These are phyloP conservation scores for Neurospora terricola DNA, from an alignment of 495 filamentous ascomycete genomes.

Conservation along the genomic window DNA sequence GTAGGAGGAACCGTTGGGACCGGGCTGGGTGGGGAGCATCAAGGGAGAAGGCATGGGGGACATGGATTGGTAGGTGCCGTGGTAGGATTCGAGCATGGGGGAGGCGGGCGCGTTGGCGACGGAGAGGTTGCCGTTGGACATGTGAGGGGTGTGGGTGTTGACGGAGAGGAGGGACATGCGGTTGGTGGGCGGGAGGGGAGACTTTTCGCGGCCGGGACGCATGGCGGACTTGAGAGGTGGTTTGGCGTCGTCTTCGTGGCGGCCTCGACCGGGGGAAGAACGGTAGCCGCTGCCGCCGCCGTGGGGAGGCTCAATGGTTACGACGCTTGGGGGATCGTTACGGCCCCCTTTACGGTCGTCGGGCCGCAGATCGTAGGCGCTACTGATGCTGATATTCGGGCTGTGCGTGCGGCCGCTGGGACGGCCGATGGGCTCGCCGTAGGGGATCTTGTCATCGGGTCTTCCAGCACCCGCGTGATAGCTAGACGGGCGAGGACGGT, in stretches of 20 bases:
- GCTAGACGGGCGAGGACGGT: neutral
- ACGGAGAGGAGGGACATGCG: constrained; percentile 39
- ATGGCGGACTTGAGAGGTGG: constrained; percentile 22
- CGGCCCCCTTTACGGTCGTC: constrained; percentile 12
- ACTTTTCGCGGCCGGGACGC: constrained; percentile 29
- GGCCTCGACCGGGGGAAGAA: constrained; percentile 3
- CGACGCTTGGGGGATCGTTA: constrained; percentile 16
- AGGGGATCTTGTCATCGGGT: neutral
- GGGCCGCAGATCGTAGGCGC: neutral
- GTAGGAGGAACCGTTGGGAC: constrained; percentile 9
- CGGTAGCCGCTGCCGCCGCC: constrained; percentile 5
- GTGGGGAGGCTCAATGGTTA: constrained; percentile 26
- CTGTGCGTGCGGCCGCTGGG: constrained; percentile 19
- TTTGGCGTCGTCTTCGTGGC: constrained; percentile 1
- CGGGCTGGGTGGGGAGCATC: constrained; percentile 31
- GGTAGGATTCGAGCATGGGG: constrained; percentile 85
- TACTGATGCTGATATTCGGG: constrained; percentile 11
- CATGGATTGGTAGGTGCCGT: constrained; percentile 88
- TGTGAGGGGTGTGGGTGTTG: constrained; percentile 29
- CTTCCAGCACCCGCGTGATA: neutral
- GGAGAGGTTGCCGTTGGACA: constrained; percentile 20
- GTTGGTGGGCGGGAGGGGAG: constrained; percentile 36
- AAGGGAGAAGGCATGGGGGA: constrained; percentile 86
- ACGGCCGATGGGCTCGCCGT: constrained; percentile 9
- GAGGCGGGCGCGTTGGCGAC: constrained; percentile 58